Evolutionary conservation across 768 basidiomycete species (phyloP), one percentile per base, ranked within the genome.

Genomic region (Galerina marginata): DNA sequence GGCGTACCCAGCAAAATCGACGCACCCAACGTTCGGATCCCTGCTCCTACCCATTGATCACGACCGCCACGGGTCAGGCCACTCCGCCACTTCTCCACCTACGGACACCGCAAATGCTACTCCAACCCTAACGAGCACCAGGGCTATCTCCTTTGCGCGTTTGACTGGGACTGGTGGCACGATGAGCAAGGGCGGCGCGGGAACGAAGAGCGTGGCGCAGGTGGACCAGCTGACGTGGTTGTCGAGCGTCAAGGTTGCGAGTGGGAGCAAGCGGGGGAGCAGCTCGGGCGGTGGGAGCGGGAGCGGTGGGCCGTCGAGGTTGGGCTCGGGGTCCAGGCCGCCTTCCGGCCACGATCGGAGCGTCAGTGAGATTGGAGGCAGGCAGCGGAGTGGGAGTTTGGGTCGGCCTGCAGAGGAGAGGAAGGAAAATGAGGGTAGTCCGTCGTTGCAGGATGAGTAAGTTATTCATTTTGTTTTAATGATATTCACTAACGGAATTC

Each of bases 191-290:
- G 83, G 79, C 46, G 80, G 76, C 44, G 76, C 80, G 9, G 82
- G 84, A 2, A 83, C 81, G 7, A 86, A 82, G 64, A 78, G 76
- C 42, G 71, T 73, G 12, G 76, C 81, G 11, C 76, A 79, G 45
- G 84, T 93, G 77, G 88, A 92, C 46, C 79, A 86, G 5, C 75
- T 90, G 42, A 80, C 84, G 2, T 94, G 93, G 92, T 69, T 93
- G 53, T 82, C 87, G 12, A 90, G 81, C 62, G 87, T 93, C 51
- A 89, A 86, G 62, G 86, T 90, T 11, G 46, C 20, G 5, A 23
- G 51, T n/a, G 82, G 84, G 7, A 78, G 78, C 42, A 72, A 71
- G 64, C 72, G 84, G 53, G 84, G 86, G 7, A 84, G 83, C 51
- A 89, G 86, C 61, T 83, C 83, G 4, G 82, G 86, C 4, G 58